Evolutionary conservation across 23 red algal species (phyloP).

Genomic region (Gracilaria domingensis): DNA sequence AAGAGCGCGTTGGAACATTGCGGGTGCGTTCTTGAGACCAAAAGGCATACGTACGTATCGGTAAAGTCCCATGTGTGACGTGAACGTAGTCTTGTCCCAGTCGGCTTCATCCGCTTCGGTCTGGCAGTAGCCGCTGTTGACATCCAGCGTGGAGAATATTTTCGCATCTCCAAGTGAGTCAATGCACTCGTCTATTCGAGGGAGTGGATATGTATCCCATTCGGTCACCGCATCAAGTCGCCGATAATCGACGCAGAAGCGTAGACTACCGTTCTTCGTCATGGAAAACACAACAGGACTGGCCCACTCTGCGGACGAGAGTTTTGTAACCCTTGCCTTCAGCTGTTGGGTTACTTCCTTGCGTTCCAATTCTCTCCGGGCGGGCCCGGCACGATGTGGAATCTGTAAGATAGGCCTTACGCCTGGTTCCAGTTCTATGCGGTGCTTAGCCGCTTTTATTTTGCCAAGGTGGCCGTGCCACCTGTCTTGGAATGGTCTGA

Average conservation of each 20-base stretch:
- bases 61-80: slow-evolving; percentile 33
- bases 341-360: neutral
- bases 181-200: slow-evolving; percentile 62
- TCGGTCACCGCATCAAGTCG: slow-evolving; percentile 17
- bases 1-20: slow-evolving; percentile 48
- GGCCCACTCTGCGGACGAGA: slow-evolving; percentile 20
- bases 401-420: neutral
- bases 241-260: slow-evolving; percentile 43
- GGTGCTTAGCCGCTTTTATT: neutral
- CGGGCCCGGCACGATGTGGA: neutral
- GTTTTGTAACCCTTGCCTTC: neutral
- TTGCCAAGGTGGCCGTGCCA: neutral
- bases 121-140: slow-evolving; percentile 53
- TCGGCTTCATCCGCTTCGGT: slow-evolving; percentile 21
- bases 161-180: slow-evolving; percentile 50
- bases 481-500: too few species aligned
- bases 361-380: neutral
- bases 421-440: slow-evolving; percentile 29
- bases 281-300: neutral
- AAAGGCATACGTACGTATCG: slow-evolving; percentile 46
- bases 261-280: slow-evolving; percentile 14
- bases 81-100: slow-evolving; percentile 38
- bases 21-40: slow-evolving; percentile 49
- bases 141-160: slow-evolving; percentile 48
- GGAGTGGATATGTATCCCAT: slow-evolving; percentile 42